Percentiles rank a stretch among this genome's conserved stretches.
Conservation (phyloP, 805 yeast genomes). For the Candida coleopterorum region DNA sequence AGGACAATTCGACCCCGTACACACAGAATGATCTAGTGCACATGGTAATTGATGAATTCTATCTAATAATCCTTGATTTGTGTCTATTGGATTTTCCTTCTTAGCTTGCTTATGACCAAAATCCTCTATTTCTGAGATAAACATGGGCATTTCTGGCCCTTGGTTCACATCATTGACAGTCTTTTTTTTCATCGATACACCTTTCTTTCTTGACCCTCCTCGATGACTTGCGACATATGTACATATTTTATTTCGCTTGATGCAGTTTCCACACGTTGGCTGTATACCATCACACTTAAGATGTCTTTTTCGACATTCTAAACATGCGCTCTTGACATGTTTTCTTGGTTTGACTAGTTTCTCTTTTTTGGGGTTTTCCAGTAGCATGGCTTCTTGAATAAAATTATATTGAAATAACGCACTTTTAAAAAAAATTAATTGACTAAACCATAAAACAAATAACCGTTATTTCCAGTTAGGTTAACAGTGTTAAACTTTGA, state of each 20-base stretch:
- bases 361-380: constrained; percentile 1
- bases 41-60: constrained; percentile 9
- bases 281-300: constrained; percentile 46
- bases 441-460: background rate
- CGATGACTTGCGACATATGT: constrained; percentile 48
- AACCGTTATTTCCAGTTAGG: background rate
- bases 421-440: too few relatives aligned
- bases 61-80: constrained; percentile 3
- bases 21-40: constrained; percentile 8
- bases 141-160: constrained; percentile 11
- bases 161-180: constrained; percentile 6
- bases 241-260: constrained; percentile 30
- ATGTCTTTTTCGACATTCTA: constrained; percentile 49
- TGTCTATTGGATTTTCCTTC: background rate
- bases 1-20: constrained; percentile 10
- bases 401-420: too few relatives aligned
- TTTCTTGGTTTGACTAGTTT: constrained; percentile 8
- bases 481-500: too few relatives aligned
- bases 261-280: constrained; percentile 44
- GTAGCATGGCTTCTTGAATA: background rate
- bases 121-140: constrained; percentile 16
- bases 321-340: constrained; percentile 34
- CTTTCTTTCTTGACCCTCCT: constrained; percentile 51
- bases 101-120: constrained; percentile 2
- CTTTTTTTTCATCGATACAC: constrained; percentile 26